Base-by-base conservation (phyloP, 2,329 filamentous ascomycete species). In the Aspergillus quadrilineatus region DNA sequence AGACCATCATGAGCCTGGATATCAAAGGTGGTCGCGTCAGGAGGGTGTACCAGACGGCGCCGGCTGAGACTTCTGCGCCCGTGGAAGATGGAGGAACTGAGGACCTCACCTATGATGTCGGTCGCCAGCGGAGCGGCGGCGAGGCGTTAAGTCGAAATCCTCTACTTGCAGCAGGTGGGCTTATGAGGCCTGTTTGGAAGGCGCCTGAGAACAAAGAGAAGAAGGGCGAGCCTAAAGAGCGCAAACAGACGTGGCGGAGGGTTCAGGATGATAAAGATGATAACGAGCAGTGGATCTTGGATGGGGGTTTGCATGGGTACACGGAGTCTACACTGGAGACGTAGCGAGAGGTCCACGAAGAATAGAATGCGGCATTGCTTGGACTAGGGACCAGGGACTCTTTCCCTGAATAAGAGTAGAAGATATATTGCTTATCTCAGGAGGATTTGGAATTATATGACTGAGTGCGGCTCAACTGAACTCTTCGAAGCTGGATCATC, bases 1-100 rank as follows among this genome's bases (percentile, higher is more conserved):
- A 83, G 65, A 87, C 94, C 58, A 88, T 97, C 1, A 83, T 95
- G 63, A 93, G 89, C 67, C 89, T 96, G 59, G 91, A 96, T 69
- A 77, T 96, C 0, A 86, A 87, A 7, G 88, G 87, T 0, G 87
- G 88, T 15, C 92, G 88, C 65, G 85, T 96, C 2, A 86, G 94
- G 4, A 85, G 83, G 58, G 73, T 58, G 55, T 76, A 59, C 68
- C 63, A 70, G 63, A 72, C 75, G 58, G 68, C 68, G 59, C 53
- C 68, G 51, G 62, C 63, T 14, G 68, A 69, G 17, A 42, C 57
- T 41, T 64, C 54, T 32, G 59, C 58, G 1, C 56, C 57, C 17
- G 50, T 53, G 34, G 64, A 53, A 32, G 63, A 64, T 17, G 65
- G 63, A 26, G 65, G 60, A 10, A 62, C 45, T 26, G 57, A 55